Base-by-base conservation (phyloP, 805 yeast genomes). In the Dipodascus geniculatus region DNA sequence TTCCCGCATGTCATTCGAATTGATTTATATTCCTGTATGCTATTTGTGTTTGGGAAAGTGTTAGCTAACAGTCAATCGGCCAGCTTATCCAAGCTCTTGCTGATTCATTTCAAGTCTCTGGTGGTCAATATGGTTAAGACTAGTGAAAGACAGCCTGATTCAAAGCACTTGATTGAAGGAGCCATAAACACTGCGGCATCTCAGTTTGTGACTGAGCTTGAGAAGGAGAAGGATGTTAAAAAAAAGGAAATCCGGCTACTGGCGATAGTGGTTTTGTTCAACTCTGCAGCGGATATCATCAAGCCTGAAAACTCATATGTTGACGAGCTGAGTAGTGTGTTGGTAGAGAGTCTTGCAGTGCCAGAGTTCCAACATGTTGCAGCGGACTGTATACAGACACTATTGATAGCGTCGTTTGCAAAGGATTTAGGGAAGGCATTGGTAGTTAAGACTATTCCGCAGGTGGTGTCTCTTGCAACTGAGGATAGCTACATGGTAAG, bases 1-100 rank as follows among this genome's bases (percentile, higher is more conserved):
- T 81, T 90, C 60, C 91, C 95, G 0, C 79, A 74, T 23, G 74
- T 83, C 19, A 84, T 87, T 49, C 79, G 79, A 58, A 66, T 72
- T 11, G 98, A 91, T 64, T 68, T 91, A 24, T 80, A 79, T 62
- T 76, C 90, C 0, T 83, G 95, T 60, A 61, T 85, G 42, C 67
- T 90, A 22, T 82, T 76, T 60, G 74, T 84, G 3, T 76, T 85
- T 54, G 78, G 83, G 3, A 72, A 74, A 60, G 71, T 84, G 51
- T 78, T 77, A 62, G 76, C 78, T 60, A 70, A 71, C 48, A 63
- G 69, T 23, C 20, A 14, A n/a, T 38, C 44, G 6, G 14, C 44
- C 6, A 38, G 20, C 20, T 38, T 38, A n/a, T 14, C 44, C 6
- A 64, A 69, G 51, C 52, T 75, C 3, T 63, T 82, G 19, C 61